Evolutionary conservation across 345 rosid genomes (phyloP).

Genomic region (Boechera retrofracta): DNA sequence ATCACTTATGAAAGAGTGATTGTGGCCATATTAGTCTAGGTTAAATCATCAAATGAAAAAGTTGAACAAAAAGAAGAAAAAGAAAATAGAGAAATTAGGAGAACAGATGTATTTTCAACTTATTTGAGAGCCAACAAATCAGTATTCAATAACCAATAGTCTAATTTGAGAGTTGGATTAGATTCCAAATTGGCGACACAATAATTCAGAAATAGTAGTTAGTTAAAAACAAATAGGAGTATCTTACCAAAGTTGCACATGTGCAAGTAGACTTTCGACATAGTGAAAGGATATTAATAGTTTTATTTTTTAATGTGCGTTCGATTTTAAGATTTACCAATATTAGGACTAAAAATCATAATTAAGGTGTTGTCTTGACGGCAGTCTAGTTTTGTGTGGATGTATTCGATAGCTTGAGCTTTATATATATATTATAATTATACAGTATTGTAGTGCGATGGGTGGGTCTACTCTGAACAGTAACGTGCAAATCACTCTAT

Average conservation of each 20-base stretch:
- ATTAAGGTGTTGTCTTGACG: neutral
- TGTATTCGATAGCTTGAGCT: slow-evolving; percentile 16
- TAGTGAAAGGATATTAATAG: neutral
- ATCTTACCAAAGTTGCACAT: neutral
- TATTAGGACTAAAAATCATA: neutral
- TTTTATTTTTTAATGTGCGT: slow-evolving; percentile 7
- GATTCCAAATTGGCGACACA: slow-evolving; percentile 6
- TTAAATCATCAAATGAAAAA: too few relatives aligned
- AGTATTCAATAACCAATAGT: too few relatives aligned
- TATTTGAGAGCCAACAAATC: neutral
- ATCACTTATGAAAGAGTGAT: too few relatives aligned
- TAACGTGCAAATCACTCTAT: slow-evolving; percentile 46
- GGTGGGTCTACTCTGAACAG: slow-evolving; percentile 32
- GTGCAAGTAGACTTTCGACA: neutral
- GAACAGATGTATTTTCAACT: neutral
- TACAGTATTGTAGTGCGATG: slow-evolving; percentile 32
- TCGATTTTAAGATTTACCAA: neutral
- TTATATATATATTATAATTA: slow-evolving; percentile 5
- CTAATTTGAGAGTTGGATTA: neutral
- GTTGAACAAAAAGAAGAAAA: too few relatives aligned
- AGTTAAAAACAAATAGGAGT: neutral
- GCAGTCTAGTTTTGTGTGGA: slow-evolving; percentile 7
- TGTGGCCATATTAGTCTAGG: too few relatives aligned
- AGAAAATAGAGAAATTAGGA: too few relatives aligned
- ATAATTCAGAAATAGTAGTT: neutral